phyloP scores from a whole-genome alignment of 805 yeast species.

The Teunomyces atbi region DNA sequence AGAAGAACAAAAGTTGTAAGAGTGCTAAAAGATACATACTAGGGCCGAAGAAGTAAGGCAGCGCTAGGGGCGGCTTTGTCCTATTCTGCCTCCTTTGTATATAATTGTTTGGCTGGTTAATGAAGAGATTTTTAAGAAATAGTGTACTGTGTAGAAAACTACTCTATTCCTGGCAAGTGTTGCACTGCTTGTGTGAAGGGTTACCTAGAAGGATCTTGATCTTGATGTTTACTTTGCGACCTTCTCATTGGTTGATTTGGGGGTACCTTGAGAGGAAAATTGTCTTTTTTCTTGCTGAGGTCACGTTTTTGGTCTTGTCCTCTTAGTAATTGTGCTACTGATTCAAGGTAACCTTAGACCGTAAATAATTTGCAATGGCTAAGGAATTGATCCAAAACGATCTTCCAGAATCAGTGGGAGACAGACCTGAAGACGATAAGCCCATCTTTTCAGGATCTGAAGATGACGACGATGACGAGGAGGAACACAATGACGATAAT shows the following conservation, averaged over 20 bases:
- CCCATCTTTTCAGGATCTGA: slow-evolving; percentile 17
- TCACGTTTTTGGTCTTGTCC: neutral
- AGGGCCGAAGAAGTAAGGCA: slow-evolving; percentile 4
- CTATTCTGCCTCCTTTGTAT: slow-evolving; percentile 2
- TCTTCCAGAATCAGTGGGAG: slow-evolving; percentile 11
- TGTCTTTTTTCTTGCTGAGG: neutral
- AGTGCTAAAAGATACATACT: neutral
- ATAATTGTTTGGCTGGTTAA: slow-evolving; percentile 4
- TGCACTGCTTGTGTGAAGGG: no score
- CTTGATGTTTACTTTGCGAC: neutral
- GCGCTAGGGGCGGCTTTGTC: slow-evolving; percentile 4
- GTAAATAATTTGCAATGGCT: neutral
- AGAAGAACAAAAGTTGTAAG: slow-evolving; percentile 49
- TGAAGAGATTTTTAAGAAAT: neutral
- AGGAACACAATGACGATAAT: slow-evolving; percentile 18
- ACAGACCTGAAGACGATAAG: slow-evolving; percentile 6
- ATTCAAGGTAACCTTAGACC: neutral
- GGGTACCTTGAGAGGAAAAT: neutral
- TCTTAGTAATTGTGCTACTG: neutral
- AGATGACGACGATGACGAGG: slow-evolving; percentile 24
- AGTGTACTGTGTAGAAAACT: neutral
- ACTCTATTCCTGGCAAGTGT: no score
- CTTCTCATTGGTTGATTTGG: slow-evolving; percentile 1
- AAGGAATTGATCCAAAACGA: slow-evolving; percentile 2
- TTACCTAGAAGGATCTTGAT: no score